Evolutionary conservation across 139 green algal genomes (phyloP).

Genomic region (Asterochloris sp.): DNA sequence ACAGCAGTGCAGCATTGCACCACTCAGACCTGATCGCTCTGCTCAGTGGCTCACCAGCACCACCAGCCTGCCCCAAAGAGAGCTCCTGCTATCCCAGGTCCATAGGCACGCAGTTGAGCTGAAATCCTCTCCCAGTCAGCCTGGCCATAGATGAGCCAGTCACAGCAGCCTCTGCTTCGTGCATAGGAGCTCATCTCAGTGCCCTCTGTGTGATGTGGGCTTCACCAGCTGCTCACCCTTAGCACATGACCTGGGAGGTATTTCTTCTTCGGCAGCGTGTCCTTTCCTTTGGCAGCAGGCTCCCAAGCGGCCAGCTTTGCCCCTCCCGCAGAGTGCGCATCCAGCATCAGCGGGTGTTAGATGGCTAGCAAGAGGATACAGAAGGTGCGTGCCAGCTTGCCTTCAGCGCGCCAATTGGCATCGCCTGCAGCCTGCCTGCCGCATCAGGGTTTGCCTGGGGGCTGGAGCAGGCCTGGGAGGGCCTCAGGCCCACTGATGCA

Average conservation of each 20-base stretch:
- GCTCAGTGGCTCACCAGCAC: neutral
- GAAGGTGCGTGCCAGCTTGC: neutral
- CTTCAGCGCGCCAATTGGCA: neutral
- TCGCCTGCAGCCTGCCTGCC: neutral
- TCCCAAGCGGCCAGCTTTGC: neutral
- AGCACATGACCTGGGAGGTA: neutral
- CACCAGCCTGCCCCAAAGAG: neutral
- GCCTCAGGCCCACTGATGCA: too few species aligned
- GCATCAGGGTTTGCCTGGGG: too few species aligned
- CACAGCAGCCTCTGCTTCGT: too few species aligned
- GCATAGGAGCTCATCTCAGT: too few species aligned
- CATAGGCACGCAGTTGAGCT: neutral
- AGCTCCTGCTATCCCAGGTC: neutral
- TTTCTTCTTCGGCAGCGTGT: too few species aligned
- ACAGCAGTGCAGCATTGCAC: neutral
- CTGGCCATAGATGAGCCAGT: too few species aligned
- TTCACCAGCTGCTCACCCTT: too few species aligned
- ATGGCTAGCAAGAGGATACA: neutral
- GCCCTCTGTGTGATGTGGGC: too few species aligned
- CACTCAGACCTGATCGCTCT: neutral
- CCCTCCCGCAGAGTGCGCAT: neutral
- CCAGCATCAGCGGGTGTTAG: neutral
- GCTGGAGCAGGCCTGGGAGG: neutral
- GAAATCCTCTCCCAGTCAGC: neutral
- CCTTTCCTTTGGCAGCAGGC: too few species aligned